Percentiles rank a stretch among this genome's conserved stretches.
Evolutionary conservation across 345 rosid species (phyloP).

Genomic region (Raphanus raphanistrum): DNA sequence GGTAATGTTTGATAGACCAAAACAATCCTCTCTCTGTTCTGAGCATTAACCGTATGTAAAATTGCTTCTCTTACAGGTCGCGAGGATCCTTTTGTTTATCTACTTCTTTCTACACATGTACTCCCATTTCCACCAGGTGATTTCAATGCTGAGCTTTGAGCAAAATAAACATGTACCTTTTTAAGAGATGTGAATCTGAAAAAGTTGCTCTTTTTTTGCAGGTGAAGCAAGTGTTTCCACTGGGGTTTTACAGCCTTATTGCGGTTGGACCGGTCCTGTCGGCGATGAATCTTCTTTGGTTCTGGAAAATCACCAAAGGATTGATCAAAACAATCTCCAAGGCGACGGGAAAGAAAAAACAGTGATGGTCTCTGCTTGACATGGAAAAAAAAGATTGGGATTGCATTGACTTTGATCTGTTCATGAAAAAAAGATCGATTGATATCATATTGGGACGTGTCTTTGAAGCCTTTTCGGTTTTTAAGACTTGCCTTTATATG

Average conservation of each 20-base stretch:
- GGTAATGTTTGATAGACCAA: conserved; percentile 47
- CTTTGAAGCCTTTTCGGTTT: conserved; percentile 17
- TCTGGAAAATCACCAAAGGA: conserved; percentile 79
- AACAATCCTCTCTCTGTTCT: not conserved
- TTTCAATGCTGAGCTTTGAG: conserved; percentile 1
- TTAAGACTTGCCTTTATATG: not conserved
- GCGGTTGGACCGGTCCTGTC: conserved; percentile 48
- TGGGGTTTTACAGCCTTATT: conserved; percentile 75
- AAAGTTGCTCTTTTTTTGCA: conserved; percentile 21
- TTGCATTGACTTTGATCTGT: conserved; percentile 25
- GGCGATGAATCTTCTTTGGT: conserved; percentile 68
- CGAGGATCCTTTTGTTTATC: conserved; percentile 70
- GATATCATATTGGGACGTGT: conserved; percentile 11
- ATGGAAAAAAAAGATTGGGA: not conserved
- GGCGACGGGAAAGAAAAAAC: conserved; percentile 46
- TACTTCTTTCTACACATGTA: conserved; percentile 63
- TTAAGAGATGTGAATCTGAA: not conserved
- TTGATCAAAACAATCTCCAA: conserved; percentile 66
- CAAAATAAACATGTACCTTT: not conserved
- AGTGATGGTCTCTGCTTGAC: conserved; percentile 23
- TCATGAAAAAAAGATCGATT: not conserved
- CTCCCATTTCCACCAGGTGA: conserved; percentile 72
- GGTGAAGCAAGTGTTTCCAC: conserved; percentile 66
- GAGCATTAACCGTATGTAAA: not conserved
- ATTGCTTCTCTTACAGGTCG: conserved; percentile 47